phyloP scores from a whole-genome alignment of 2,329 filamentous ascomycete species.

The Trichoderma sp. region DNA sequence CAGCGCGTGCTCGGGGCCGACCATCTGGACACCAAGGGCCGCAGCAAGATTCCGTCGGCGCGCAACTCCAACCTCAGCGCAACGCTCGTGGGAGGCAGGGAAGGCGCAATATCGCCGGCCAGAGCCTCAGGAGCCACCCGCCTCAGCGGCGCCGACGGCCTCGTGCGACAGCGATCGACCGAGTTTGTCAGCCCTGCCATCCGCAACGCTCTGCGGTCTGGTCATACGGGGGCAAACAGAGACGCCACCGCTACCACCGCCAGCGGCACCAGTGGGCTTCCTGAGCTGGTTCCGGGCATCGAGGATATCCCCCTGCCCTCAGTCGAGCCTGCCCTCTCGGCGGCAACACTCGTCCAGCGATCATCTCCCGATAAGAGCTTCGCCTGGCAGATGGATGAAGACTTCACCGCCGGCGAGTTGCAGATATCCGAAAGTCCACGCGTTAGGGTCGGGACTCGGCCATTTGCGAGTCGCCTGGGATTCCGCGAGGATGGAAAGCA shows the following conservation, averaged over 20 bases:
- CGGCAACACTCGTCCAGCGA: neutral
- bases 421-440: conserved; percentile 56
- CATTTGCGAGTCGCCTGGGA: conserved; percentile 35
- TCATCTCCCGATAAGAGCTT: conserved; percentile 50
- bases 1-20: conserved; percentile 31
- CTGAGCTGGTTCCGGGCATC: conserved; percentile 39
- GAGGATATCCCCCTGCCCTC: conserved; percentile 37
- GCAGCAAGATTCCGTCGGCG: conserved; percentile 19
- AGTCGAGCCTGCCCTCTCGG: conserved; percentile 27
- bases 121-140: neutral
- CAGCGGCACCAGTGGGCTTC: conserved; percentile 26
- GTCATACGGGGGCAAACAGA: neutral
- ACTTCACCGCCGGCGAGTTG: conserved; percentile 55
- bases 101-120: neutral
- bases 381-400: conserved; percentile 55
- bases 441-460: conserved; percentile 39
- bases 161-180: neutral
- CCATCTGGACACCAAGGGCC: conserved; percentile 31
- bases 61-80: conserved; percentile 12
- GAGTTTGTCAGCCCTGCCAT: neutral
- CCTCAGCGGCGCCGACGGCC: neutral
- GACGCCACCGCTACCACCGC: neutral
- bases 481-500: conserved; percentile 31
- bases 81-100: conserved; percentile 12
- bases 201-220: neutral